phyloP scores from a whole-genome alignment of 2,329 filamentous ascomycete species.

The Zasmidium citrigriseum region DNA sequence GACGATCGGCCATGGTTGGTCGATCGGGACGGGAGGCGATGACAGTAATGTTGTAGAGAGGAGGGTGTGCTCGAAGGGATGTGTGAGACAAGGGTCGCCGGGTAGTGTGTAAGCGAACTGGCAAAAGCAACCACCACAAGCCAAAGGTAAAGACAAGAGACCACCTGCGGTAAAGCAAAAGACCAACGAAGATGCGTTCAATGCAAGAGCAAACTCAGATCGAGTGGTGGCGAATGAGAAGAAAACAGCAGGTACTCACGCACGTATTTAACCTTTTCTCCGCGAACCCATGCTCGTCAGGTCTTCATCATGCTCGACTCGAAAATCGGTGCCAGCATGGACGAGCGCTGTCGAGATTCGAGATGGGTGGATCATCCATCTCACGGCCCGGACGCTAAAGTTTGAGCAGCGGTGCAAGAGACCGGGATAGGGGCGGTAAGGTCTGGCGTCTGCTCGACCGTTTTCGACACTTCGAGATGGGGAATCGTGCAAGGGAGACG shows the following conservation, averaged over 20 bases:
- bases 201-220: conserved; percentile 18
- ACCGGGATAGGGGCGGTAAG: conserved; percentile 22
- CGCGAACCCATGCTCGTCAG: conserved; percentile 17
- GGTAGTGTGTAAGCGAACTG: conserved; percentile 2
- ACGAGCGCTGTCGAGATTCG: conserved; percentile 19
- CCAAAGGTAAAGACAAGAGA: no score
- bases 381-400: conserved; percentile 23
- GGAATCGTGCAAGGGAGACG: conserved; percentile 17
- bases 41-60: not conserved
- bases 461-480: conserved; percentile 8
- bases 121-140: conserved; percentile 11
- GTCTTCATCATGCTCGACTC: conserved; percentile 10
- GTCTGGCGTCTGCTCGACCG: conserved; percentile 11
- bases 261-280: conserved; percentile 19
- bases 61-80: not conserved
- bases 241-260: conserved; percentile 10
- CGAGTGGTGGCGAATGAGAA: conserved; percentile 14
- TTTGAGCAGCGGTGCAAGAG: conserved; percentile 20
- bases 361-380: conserved; percentile 18
- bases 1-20: not conserved
- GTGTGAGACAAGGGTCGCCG: conserved; percentile 6
- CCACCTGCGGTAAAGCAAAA: conserved; percentile 9
- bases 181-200: conserved; percentile 10
- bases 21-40: not conserved
- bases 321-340: conserved; percentile 12